These are phyloP conservation scores for Stachybotrys chlorohalonatus DNA, from an alignment of 2,329 filamentous ascomycete species.

Conservation along the genomic window DNA sequence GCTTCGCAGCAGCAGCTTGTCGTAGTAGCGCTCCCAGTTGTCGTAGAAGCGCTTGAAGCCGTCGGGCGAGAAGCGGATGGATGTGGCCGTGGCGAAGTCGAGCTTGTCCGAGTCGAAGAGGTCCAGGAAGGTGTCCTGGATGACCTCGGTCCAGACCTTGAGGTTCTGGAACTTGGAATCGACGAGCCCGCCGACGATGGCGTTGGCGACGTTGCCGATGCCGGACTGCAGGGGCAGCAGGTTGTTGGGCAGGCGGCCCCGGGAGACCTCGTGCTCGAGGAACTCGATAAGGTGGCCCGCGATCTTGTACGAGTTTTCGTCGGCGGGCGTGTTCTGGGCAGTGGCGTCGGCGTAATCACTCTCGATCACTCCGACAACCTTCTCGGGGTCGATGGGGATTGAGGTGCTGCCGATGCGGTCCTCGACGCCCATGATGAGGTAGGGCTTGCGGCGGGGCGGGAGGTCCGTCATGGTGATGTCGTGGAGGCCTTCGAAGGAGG, in stretches of 20 bases:
- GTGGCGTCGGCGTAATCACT: conserved; percentile 74
- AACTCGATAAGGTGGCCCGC: conserved; percentile 72
- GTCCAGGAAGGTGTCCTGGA: conserved; percentile 88
- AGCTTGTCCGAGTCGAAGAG: conserved; percentile 83
- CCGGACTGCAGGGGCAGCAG: conserved; percentile 78
- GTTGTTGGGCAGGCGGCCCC: conserved; percentile 66
- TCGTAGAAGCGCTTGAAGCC: conserved; percentile 89
- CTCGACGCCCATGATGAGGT: conserved; percentile 75
- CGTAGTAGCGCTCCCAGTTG: conserved; percentile 69
- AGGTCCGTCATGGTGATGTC: conserved; percentile 86
- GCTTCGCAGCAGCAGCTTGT: conserved; percentile 77
- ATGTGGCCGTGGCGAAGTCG: conserved; percentile 84
- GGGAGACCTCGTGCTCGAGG: conserved; percentile 75
- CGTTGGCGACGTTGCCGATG: conserved; percentile 90
- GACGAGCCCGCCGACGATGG: conserved; percentile 75
- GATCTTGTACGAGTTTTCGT: conserved; percentile 63
- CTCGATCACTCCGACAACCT: conserved; percentile 77
- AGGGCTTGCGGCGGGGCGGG: conserved; percentile 73
- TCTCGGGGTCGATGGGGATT: conserved; percentile 76
- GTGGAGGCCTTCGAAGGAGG: conserved; percentile 79
- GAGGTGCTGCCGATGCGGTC: conserved; percentile 77
- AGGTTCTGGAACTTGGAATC: conserved; percentile 79
- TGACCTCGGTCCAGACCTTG: conserved; percentile 88
- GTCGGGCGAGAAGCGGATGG: conserved; percentile 82
- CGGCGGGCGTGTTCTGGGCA: conserved; percentile 65